These are phyloP conservation scores for Xylariaceae sp. DNA, from an alignment of 2,329 filamentous ascomycete species.

Conservation along the genomic window DNA sequence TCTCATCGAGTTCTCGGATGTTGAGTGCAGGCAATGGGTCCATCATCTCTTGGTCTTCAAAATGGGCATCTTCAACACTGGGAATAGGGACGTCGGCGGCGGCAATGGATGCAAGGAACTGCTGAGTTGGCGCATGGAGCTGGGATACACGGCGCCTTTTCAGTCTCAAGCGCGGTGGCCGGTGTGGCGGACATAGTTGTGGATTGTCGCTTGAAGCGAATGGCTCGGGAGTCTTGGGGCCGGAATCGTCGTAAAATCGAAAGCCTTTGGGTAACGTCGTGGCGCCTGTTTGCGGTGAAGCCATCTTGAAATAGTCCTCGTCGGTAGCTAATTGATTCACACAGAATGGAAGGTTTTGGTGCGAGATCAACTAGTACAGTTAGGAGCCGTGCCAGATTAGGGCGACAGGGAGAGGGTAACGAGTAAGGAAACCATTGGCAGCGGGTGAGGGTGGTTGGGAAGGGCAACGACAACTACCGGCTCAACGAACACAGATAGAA, in stretches of 20 bases:
- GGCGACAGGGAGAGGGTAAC: slow-evolving; percentile 12
- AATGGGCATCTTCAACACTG: slow-evolving; percentile 56
- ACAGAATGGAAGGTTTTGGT: no score
- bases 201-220: slow-evolving; percentile 32
- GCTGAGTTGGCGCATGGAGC: slow-evolving; percentile 56
- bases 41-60: slow-evolving; percentile 43
- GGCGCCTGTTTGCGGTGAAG: slow-evolving; percentile 43
- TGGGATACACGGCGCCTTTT: slow-evolving; percentile 53
- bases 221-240: slow-evolving; percentile 53
- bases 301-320: slow-evolving; percentile 37
- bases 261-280: slow-evolving; percentile 43
- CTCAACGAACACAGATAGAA: slow-evolving; percentile 19
- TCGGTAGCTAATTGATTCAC: no score
- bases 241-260: slow-evolving; percentile 34
- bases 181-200: slow-evolving; percentile 43
- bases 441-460: slow-evolving; percentile 14
- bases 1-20: slow-evolving; percentile 31
- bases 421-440: slow-evolving; percentile 21
- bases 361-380: slow-evolving; percentile 1
- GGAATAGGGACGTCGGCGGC: slow-evolving; percentile 62
- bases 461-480: slow-evolving; percentile 24
- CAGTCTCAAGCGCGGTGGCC: slow-evolving; percentile 51
- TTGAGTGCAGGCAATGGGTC: slow-evolving; percentile 35
- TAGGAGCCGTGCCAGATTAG: slow-evolving; percentile 7
- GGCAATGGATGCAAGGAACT: slow-evolving; percentile 64